Base-by-base conservation (phyloP, 306 rosid species). In the Senna tora region DNA sequence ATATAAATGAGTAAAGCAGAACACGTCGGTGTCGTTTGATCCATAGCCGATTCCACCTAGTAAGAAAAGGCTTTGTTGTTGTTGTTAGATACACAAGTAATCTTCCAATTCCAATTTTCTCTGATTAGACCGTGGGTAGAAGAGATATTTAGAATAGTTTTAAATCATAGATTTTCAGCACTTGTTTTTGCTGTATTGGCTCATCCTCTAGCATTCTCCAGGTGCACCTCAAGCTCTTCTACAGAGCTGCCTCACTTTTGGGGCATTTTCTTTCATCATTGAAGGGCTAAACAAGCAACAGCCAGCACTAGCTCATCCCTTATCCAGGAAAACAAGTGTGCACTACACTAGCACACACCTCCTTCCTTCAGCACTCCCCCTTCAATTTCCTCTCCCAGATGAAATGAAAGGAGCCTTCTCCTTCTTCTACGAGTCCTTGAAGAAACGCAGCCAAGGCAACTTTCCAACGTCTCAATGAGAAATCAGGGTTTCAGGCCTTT, bases 211-310 rank as follows among this genome's bases (percentile, higher is more conserved):
- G 8, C 43, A 67, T 74, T 70, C n/a, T 82, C 43, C 84, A 94
- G 99, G 99, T 43, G 91, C 97, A 65, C 99, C 99, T 20, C 99
- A 91, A 76, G 90, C 96, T 69, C 97, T 91, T 74, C 74, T 94
- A 64, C 99, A 91, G 87, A 88, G 95, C 75, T 94, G 99, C 45
- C 67, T 94, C 57, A 94, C 97, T 36, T 94, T 94, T 77, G 97
- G 99, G 74, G 97, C 97, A 34, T 94, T 94, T 74, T 94, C 99
- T 21, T 94, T 91, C 50, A 55, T 94, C 16, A 71, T 89, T 65
- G 99, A 94, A 74, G 91, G 97, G 74, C 87, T 94, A 62, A 94
- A 94, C 84, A 94, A 91, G 84, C 89, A 81, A 87, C 91, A 89
- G 80, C 92, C 97, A 11, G 99, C 99, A 59, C 85, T 94, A 75